phyloP scores from a whole-genome alignment of 1,284 basidiomycete species.

The Termitomyces sp. region DNA sequence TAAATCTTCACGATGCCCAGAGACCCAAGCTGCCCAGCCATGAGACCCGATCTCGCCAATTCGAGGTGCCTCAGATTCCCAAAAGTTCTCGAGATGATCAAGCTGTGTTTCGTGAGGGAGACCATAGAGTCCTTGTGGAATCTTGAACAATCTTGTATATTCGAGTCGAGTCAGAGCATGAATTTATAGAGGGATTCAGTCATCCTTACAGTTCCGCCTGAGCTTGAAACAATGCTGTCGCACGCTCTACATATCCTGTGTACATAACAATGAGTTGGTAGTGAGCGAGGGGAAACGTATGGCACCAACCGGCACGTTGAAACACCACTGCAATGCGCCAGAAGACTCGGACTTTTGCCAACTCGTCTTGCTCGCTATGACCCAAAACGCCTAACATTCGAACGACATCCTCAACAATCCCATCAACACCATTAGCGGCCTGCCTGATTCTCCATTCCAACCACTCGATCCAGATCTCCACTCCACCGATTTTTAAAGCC shows the following conservation, averaged over 20 bases:
- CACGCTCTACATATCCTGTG: constrained; percentile 58
- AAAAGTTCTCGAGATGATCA: constrained; percentile 64
- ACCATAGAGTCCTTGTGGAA: constrained; percentile 39
- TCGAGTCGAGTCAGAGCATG: constrained; percentile 9
- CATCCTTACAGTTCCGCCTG: constrained; percentile 67
- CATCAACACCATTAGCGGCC: constrained; percentile 41
- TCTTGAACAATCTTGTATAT: constrained; percentile 46
- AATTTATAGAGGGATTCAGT: neutral
- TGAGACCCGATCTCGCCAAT: constrained; percentile 55
- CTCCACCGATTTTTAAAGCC: constrained; percentile 47
- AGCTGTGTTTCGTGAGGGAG: constrained; percentile 44
- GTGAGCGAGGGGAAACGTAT: constrained; percentile 21
- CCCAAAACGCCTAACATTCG: constrained; percentile 39
- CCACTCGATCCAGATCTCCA: constrained; percentile 69
- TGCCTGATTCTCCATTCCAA: constrained; percentile 64
- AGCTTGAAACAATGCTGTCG: constrained; percentile 70
- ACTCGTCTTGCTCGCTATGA: constrained; percentile 39
- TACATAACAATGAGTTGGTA: constrained; percentile 11
- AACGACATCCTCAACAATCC: constrained; percentile 45
- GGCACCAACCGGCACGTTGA: constrained; percentile 83
- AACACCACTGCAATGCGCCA: constrained; percentile 70
- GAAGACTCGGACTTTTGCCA: constrained; percentile 57
- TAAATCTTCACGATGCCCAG: constrained; percentile 29
- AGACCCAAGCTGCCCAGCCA: constrained; percentile 62
- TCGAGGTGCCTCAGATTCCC: constrained; percentile 68